Evolutionary conservation across 108 stramenopile species (phyloP), one percentile per base, ranked within the genome.

Genomic region (Pseudonitzschia multiseries): DNA sequence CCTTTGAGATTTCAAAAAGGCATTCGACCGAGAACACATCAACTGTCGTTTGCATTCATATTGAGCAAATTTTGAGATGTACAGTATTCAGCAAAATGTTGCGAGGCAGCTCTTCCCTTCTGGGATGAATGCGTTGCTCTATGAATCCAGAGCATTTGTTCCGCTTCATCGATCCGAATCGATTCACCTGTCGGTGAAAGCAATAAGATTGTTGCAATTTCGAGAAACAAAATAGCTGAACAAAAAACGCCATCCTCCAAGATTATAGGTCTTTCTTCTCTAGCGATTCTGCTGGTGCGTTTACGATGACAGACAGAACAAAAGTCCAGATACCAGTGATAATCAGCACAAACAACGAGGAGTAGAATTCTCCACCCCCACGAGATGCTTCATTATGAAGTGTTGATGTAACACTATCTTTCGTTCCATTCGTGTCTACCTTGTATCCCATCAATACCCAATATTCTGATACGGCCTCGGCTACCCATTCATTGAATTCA

Each of bases 241-340:
- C 4, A 36, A 36, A 36, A 2, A 6, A 36, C n/a, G n/a, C 36
- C 36, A 36, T 13, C 17, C 50, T 32, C 2, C 46, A 2, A 48
- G 14, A 26, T 63, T 74, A 87, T 68, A 76, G 79, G 70, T 82
- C 73, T 56, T 84, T 83, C 68, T 83, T 86, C 29, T 81, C 77
- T 32, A 70, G 62, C 29, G 70, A 68, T 67, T 84, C 83, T 18
- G 79, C 31, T 24, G 81, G 77, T 41, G 87, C 50, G 84, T 95
- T 93, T 27, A 95, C 86, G 24, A 80, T 80, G 27, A 86, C 83
- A 14, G 89, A 83, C 65, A 90, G 46, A 20, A 89, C 69, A 75
- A 87, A 93, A 18, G 87, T 79, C 91, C 90, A 95, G 61, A 93
- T 76, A 53, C 90, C 85, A 0, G 94, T 95, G 14, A 90, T 79